Evolutionary conservation across 768 basidiomycete species (phyloP).

Genomic region (Russula sp.): DNA sequence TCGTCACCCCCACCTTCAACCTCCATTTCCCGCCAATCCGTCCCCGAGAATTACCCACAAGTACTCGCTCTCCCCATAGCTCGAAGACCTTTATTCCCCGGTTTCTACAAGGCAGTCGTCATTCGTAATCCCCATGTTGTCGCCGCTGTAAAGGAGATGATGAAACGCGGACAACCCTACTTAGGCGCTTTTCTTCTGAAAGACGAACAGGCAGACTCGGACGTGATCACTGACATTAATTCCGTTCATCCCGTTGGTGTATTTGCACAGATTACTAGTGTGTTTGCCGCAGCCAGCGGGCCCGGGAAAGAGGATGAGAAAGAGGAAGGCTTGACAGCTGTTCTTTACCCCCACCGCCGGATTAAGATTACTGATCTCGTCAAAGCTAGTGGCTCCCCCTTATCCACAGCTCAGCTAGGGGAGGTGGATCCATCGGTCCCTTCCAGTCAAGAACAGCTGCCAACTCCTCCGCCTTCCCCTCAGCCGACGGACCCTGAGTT

Average conservation of each 20-base stretch:
- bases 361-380: constrained; percentile 87
- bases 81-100: constrained; percentile 91
- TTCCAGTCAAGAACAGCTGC: constrained; percentile 47
- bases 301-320: constrained; percentile 67
- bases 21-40: constrained; percentile 78
- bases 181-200: constrained; percentile 95
- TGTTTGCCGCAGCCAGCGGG: constrained; percentile 62
- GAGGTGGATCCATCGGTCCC: constrained; percentile 35
- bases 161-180: constrained; percentile 95
- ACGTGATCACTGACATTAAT: constrained; percentile 84
- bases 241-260: constrained; percentile 92
- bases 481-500: constrained; percentile 13
- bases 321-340: constrained; percentile 91
- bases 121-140: constrained; percentile 89
- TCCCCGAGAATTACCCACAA: constrained; percentile 90
- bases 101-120: constrained; percentile 98
- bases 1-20: constrained; percentile 41
- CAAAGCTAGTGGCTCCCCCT: constrained; percentile 51
- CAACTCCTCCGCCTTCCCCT: constrained; percentile 45
- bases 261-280: constrained; percentile 94
- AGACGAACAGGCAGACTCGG: constrained; percentile 88
- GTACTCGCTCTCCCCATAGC: constrained; percentile 94
- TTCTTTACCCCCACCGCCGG: constrained; percentile 88
- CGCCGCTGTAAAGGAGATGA: constrained; percentile 92
- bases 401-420: constrained; percentile 39